phyloP scores from a whole-genome alignment of 2,329 filamentous ascomycete genomes.

The Calonectria multiphialidica region DNA sequence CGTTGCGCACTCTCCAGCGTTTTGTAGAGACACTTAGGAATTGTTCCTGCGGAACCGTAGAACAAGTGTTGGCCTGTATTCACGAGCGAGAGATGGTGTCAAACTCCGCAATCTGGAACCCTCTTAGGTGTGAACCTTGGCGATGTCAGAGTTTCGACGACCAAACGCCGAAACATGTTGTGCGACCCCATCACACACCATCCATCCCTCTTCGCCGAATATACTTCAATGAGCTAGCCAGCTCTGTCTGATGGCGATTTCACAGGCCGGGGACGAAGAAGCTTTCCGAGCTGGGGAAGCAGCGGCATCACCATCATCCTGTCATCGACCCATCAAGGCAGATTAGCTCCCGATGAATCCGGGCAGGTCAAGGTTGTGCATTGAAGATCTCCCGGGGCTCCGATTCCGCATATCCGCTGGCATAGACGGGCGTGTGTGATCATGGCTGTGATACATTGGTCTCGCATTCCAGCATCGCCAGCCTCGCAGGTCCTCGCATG shows the following conservation, averaged over 20 bases:
- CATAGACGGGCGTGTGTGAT: not conserved
- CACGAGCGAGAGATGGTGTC: not conserved
- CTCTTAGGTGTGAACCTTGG: not conserved
- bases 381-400: not conserved
- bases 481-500: not conserved
- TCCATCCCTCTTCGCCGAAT: not conserved
- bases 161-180: not conserved
- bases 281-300: conserved; percentile 14
- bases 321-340: not conserved
- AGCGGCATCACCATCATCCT: conserved; percentile 11
- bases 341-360: conserved; percentile 12
- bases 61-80: not conserved
- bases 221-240: not conserved
- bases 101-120: not conserved
- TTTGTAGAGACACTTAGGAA: not conserved
- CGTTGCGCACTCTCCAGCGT: not conserved
- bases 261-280: conserved; percentile 13
- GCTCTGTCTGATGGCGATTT: not conserved
- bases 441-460: not conserved
- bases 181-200: not conserved
- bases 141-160: not conserved
- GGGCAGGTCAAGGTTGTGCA: not conserved
- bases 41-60: not conserved
- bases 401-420: not conserved
- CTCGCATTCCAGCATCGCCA: not conserved